Percentiles rank a stretch among this genome's conserved stretches.
Conservation (phyloP, 306 rosid species). For the Fragaria iinumae region DNA sequence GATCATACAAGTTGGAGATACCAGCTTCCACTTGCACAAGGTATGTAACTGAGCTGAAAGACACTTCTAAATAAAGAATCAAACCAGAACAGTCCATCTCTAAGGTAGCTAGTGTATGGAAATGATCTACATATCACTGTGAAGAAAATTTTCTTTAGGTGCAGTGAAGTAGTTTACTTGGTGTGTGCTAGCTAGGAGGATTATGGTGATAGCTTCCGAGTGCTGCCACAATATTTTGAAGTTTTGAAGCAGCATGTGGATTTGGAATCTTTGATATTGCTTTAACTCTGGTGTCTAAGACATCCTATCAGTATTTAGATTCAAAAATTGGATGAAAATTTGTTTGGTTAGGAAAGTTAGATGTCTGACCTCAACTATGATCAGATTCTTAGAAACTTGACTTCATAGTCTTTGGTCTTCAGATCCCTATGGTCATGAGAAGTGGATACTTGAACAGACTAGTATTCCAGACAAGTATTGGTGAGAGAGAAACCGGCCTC, state of each 20-base stretch:
- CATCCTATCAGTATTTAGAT: background rate
- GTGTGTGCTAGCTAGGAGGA: background rate
- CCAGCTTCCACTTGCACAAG: constrained; percentile 80
- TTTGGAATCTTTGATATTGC: background rate
- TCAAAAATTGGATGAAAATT: background rate
- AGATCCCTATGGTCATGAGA: constrained; percentile 77
- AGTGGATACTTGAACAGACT: constrained; percentile 71
- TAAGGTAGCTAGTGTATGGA: constrained; percentile 2
- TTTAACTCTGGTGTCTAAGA: background rate
- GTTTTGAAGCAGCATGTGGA: background rate
- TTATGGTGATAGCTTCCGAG: background rate
- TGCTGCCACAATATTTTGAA: background rate
- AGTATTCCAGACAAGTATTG: constrained; percentile 48
- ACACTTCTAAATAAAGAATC: background rate
- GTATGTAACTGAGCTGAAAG: constrained; percentile 32
- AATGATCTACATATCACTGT: background rate
- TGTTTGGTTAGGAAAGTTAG: background rate
- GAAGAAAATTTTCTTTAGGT: background rate
- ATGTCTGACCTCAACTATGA: background rate
- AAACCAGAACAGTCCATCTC: background rate
- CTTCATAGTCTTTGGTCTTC: constrained; percentile 12
- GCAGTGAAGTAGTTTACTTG: background rate
- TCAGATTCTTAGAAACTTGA: constrained; percentile 10
- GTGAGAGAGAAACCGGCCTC: constrained; percentile 16
- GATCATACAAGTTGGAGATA: constrained; percentile 62